A percentile compares a stretch with the other conserved stretches of the same genome.
These are phyloP conservation scores for Talaromyces wortmannii DNA, from an alignment of 495 filamentous ascomycete genomes.

Conservation along the genomic window DNA sequence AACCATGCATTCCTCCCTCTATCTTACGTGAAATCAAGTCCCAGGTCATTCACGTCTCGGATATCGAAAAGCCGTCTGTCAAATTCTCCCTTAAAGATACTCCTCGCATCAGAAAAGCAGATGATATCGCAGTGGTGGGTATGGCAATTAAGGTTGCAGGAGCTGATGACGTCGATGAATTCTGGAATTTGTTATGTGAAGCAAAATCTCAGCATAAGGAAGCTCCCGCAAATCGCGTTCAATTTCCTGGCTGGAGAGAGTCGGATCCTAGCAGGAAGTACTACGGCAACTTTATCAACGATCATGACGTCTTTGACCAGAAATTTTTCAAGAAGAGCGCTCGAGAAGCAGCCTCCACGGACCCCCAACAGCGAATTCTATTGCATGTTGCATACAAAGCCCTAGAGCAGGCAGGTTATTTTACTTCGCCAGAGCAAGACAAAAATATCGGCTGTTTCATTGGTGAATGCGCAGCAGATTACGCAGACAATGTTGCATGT, in stretches of 20 bases:
- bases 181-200: slow-evolving; percentile 30
- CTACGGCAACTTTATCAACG: slow-evolving; percentile 40
- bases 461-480: slow-evolving; percentile 23
- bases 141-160: slow-evolving; percentile 44
- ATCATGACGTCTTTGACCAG: slow-evolving; percentile 43
- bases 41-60: slow-evolving; percentile 16
- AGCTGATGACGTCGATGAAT: slow-evolving; percentile 37
- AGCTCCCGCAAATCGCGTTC: slow-evolving; percentile 29
- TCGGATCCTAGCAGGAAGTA: slow-evolving; percentile 24
- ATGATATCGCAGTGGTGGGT: slow-evolving; percentile 45
- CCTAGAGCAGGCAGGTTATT: slow-evolving; percentile 38
- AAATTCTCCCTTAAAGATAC: neutral
- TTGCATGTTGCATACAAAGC: slow-evolving; percentile 45
- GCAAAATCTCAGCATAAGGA: slow-evolving; percentile 36
- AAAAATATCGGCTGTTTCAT: slow-evolving; percentile 27
- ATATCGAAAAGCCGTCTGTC: slow-evolving; percentile 5
- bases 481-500: slow-evolving; percentile 31
- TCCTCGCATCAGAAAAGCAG: slow-evolving; percentile 5
- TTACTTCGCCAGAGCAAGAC: slow-evolving; percentile 3
- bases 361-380: slow-evolving; percentile 44
- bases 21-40: slow-evolving; percentile 15
- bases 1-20: slow-evolving; percentile 32
- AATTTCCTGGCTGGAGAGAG: slow-evolving; percentile 22
- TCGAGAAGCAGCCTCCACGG: slow-evolving; percentile 39
- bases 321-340: slow-evolving; percentile 44